Evolutionary conservation across 83 land plant species (phyloP).

Genomic region (Picea mariana): DNA sequence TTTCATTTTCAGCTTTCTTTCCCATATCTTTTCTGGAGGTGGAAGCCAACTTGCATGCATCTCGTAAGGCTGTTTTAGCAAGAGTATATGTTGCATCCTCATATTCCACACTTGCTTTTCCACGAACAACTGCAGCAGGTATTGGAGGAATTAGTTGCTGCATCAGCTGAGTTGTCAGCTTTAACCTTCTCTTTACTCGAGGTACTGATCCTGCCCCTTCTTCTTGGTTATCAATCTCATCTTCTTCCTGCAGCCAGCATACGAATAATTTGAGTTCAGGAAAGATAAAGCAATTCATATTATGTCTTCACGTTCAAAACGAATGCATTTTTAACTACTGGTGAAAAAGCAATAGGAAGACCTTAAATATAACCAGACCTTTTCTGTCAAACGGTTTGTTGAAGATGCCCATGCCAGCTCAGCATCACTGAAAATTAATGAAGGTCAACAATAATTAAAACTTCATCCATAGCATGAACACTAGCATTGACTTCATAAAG

Average conservation of each 20-base stretch:
- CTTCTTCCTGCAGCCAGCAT: constrained; percentile 31
- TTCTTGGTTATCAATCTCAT: constrained; percentile 36
- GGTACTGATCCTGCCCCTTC: constrained; percentile 23
- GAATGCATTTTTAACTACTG: background rate
- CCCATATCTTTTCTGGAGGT: constrained; percentile 14
- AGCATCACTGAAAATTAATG: constrained; percentile 38
- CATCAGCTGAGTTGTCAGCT: constrained; percentile 63
- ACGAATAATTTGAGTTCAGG: background rate
- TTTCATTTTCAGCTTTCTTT: constrained; percentile 16
- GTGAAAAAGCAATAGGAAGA: background rate
- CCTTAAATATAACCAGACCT: constrained; percentile 34
- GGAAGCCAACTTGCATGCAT: constrained; percentile 55
- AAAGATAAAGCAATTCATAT: background rate
- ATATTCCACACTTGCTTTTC: constrained; percentile 38
- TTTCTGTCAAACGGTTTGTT: constrained; percentile 46
- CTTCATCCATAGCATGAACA: background rate
- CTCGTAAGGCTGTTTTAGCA: constrained; percentile 39
- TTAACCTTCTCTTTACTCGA: constrained; percentile 50
- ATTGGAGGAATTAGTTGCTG: constrained; percentile 59
- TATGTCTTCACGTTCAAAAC: background rate
- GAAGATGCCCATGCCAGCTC: constrained; percentile 53
- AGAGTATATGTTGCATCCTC: constrained; percentile 47
- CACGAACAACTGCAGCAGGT: constrained; percentile 30
- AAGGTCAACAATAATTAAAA: background rate
- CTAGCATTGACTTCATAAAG: background rate